These are phyloP conservation scores for Bruguiera sexangula DNA, from an alignment of 345 rosid genomes.

Conservation along the genomic window DNA sequence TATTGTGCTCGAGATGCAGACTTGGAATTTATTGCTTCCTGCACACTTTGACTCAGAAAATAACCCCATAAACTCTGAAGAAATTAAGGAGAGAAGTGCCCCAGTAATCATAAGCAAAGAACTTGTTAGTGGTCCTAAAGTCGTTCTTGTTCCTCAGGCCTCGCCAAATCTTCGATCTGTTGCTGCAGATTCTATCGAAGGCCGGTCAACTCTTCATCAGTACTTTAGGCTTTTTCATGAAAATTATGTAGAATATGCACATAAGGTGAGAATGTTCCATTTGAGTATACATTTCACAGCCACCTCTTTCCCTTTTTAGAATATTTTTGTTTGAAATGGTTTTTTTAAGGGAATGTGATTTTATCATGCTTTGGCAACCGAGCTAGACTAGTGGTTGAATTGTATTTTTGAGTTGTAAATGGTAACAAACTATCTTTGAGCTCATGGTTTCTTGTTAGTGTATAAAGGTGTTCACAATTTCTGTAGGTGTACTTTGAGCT, in stretches of 20 bases:
- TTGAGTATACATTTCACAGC: neutral
- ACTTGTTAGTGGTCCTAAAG: slow-evolving; percentile 79
- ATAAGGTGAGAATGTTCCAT: slow-evolving; percentile 61
- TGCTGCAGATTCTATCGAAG: slow-evolving; percentile 87
- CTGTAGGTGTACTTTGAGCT: slow-evolving; percentile 77
- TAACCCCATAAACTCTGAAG: slow-evolving; percentile 31
- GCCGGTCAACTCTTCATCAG: slow-evolving; percentile 75
- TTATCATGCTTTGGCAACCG: neutral
- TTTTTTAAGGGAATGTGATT: neutral
- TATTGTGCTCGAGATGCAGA: slow-evolving; percentile 80
- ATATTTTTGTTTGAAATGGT: neutral
- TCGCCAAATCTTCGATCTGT: slow-evolving; percentile 67
- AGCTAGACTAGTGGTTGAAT: neutral
- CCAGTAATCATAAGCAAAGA: slow-evolving; percentile 80
- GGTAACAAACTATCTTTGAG: too few relatives aligned
- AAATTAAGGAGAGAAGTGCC: slow-evolving; percentile 42
- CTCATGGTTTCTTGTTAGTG: slow-evolving; percentile 4
- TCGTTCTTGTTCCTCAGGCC: slow-evolving; percentile 68
- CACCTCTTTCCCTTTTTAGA: neutral
- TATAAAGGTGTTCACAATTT: slow-evolving; percentile 2
- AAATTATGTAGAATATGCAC: slow-evolving; percentile 91
- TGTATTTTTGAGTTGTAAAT: too few relatives aligned
- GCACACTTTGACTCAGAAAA: slow-evolving; percentile 47
- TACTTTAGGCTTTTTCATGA: slow-evolving; percentile 91
- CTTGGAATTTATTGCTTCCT: slow-evolving; percentile 81